Percentiles rank a stretch among this genome's conserved stretches.
Conservation (phyloP, 495 filamentous ascomycete genomes). For the Tuber calosporum region DNA sequence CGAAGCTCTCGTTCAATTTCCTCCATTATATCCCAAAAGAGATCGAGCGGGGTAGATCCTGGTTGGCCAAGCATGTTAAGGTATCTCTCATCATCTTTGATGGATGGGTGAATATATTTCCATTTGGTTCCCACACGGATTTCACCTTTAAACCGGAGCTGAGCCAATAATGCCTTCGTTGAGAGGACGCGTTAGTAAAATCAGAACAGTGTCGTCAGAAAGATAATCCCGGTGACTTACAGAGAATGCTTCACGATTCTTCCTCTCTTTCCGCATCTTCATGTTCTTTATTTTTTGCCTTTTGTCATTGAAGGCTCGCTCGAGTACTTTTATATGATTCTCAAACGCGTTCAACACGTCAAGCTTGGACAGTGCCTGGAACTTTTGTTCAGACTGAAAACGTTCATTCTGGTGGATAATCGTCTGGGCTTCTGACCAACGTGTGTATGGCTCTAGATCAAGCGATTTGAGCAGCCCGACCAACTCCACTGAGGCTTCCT, state of each 20-base stretch:
- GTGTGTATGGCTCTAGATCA: slow-evolving; percentile 83
- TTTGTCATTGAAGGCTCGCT: slow-evolving; percentile 81
- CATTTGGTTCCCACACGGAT: slow-evolving; percentile 89
- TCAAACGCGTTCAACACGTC: slow-evolving; percentile 91
- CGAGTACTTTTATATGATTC: slow-evolving; percentile 84
- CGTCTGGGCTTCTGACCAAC: slow-evolving; percentile 84
- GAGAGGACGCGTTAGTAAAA: not conserved
- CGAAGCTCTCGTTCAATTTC: slow-evolving; percentile 83
- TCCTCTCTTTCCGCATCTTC: slow-evolving; percentile 72
- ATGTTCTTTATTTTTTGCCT: slow-evolving; percentile 77
- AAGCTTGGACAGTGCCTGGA: slow-evolving; percentile 75
- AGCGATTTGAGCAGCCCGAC: slow-evolving; percentile 73
- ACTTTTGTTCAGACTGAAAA: slow-evolving; percentile 80
- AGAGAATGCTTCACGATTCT: slow-evolving; percentile 72
- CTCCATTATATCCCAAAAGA: slow-evolving; percentile 95
- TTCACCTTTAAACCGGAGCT: slow-evolving; percentile 66
- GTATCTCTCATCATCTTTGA: slow-evolving; percentile 79
- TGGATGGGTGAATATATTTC: slow-evolving; percentile 68
- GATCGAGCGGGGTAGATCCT: slow-evolving; percentile 83
- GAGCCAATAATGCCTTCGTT: slow-evolving; percentile 54
- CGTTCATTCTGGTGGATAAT: slow-evolving; percentile 70
- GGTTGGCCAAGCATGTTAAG: slow-evolving; percentile 73
- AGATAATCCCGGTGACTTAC: slow-evolving; percentile 23
- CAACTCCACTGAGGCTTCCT: slow-evolving; percentile 80
- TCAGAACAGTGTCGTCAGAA: not conserved